Percentiles rank a stretch among this genome's conserved stretches.
phyloP scores from a whole-genome alignment of 495 filamentous ascomycete species.

The Lentithecium fluviatile region DNA sequence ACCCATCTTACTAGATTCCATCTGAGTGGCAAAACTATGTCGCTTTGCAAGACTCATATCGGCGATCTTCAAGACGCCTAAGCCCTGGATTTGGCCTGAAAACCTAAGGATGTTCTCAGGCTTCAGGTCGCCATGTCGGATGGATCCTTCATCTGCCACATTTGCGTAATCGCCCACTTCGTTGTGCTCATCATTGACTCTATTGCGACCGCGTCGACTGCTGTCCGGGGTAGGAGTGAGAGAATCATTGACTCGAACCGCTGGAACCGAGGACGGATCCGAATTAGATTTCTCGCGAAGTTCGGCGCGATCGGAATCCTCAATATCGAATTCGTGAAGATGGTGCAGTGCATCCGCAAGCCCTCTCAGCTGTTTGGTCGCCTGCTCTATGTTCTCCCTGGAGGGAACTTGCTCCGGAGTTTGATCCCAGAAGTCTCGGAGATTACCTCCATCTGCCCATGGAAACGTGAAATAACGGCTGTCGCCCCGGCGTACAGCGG shows the following conservation, averaged over 20 bases:
- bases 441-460: not conserved
- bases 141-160: not conserved
- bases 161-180: not conserved
- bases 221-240: too few relatives aligned
- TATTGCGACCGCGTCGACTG: not conserved
- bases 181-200: not conserved
- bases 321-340: not conserved
- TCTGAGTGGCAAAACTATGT: not conserved
- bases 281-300: too few relatives aligned
- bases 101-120: conserved; percentile 10
- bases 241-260: too few relatives aligned
- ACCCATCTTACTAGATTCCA: not conserved
- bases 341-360: not conserved
- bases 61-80: not conserved
- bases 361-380: not conserved
- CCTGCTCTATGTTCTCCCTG: not conserved
- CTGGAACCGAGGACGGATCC: too few relatives aligned
- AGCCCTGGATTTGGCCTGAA: not conserved
- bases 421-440: not conserved
- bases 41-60: not conserved
- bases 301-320: not conserved
- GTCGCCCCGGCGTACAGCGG: not conserved
- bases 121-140: conserved; percentile 6
- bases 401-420: not conserved
- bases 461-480: not conserved